These are phyloP conservation scores for Teunomyces kruisii DNA, from an alignment of 805 yeast genomes.

Conservation along the genomic window DNA sequence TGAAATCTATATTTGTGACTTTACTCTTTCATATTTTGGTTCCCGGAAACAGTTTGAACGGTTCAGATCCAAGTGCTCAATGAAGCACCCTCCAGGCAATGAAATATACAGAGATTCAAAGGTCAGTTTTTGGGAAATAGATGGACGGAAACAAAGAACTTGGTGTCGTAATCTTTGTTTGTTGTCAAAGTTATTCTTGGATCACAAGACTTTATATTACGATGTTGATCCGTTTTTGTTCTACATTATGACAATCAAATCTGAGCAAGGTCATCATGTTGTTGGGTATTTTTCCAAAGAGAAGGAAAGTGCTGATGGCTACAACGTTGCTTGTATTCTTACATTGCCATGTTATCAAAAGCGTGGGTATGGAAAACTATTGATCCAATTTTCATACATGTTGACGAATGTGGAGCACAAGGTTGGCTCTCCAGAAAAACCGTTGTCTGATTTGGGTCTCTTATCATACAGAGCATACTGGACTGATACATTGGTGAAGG, in stretches of 20 bases:
- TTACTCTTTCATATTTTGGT: constrained; percentile 84
- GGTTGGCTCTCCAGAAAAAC: constrained; percentile 96
- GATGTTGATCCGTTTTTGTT: constrained; percentile 98
- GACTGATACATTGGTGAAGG: constrained; percentile 83
- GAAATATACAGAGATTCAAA: constrained; percentile 92
- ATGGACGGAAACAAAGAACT: constrained; percentile 91
- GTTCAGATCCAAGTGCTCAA: constrained; percentile 80
- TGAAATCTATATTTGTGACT: constrained; percentile 86
- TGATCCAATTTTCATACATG: constrained; percentile 93
- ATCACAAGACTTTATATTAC: constrained; percentile 93
- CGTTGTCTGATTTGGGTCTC: constrained; percentile 90
- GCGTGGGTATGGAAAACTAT: constrained; percentile 87
- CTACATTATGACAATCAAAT: constrained; percentile 91
- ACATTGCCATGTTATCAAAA: constrained; percentile 96
- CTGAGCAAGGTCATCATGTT: constrained; percentile 89
- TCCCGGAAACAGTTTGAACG: constrained; percentile 90
- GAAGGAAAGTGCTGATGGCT: constrained; percentile 91
- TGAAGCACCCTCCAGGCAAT: constrained; percentile 97
- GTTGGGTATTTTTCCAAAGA: constrained; percentile 97
- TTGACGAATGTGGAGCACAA: constrained; percentile 85
- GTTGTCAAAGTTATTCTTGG: constrained; percentile 84
- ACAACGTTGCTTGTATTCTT: constrained; percentile 95
- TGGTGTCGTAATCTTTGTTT: constrained; percentile 97
- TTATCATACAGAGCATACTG: constrained; percentile 93
- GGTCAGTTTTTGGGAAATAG: constrained; percentile 95